These are phyloP conservation scores for Plasmodium inui DNA, from an alignment of 169 alveolate genomes.

Conservation along the genomic window DNA sequence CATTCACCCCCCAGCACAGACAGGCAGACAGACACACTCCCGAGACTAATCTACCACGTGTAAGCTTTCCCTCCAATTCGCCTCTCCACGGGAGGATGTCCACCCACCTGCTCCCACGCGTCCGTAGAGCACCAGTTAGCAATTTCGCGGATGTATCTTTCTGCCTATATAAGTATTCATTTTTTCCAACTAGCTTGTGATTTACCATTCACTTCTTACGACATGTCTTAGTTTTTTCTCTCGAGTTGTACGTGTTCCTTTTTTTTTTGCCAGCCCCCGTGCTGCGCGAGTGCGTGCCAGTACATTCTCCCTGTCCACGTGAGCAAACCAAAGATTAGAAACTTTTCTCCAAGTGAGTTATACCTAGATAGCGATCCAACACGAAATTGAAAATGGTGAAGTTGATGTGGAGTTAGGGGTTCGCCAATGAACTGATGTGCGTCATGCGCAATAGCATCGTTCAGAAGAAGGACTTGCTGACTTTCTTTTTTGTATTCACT, in stretches of 20 bases:
- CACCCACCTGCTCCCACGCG: not conserved
- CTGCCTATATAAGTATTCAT: not conserved
- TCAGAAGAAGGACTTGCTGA: too few relatives aligned
- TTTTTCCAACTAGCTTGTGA: not conserved
- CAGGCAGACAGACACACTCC: not conserved
- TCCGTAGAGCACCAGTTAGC: not conserved
- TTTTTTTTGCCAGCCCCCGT: not conserved
- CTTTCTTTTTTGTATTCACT: not conserved
- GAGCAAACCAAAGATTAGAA: not conserved
- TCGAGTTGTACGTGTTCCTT: not conserved
- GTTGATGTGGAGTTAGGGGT: not conserved
- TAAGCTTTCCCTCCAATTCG: not conserved
- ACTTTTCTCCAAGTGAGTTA: not conserved
- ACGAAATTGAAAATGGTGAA: not conserved
- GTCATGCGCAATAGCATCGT: not conserved
- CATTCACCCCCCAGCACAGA: not conserved
- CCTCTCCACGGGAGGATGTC: not conserved
- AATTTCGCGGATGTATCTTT: not conserved
- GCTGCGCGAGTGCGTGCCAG: not conserved
- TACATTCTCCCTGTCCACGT: not conserved
- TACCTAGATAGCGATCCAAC: not conserved
- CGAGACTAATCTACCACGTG: not conserved
- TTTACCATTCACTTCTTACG: not conserved
- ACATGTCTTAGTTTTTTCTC: not conserved
- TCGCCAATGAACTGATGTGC: not conserved